phyloP scores from a whole-genome alignment of 2,329 filamentous ascomycete genomes.

The Clathrospora elynae region DNA sequence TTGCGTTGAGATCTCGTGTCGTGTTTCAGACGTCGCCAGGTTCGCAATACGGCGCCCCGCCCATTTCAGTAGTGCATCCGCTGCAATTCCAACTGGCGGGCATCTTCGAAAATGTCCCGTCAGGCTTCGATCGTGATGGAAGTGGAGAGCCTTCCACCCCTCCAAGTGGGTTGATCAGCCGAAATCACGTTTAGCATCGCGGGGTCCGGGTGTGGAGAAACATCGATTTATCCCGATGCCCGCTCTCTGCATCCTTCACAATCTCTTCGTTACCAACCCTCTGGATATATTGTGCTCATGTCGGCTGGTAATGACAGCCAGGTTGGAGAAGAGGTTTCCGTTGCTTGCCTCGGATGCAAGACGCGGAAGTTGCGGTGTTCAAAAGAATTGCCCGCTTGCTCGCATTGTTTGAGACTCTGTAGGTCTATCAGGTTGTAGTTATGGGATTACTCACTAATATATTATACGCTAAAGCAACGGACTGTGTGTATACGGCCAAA shows the following conservation, averaged over 20 bases:
- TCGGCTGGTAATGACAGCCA: slow-evolving; percentile 32
- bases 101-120: background rate
- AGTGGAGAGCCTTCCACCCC: slow-evolving; percentile 2
- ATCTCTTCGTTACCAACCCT: slow-evolving; percentile 23
- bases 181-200: slow-evolving; percentile 26
- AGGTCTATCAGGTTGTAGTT: slow-evolving; percentile 12
- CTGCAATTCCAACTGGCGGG: too few relatives aligned
- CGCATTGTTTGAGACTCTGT: slow-evolving; percentile 43
- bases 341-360: slow-evolving; percentile 41
- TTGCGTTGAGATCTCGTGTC: too few relatives aligned
- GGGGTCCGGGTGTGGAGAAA: slow-evolving; percentile 30
- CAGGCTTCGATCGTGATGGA: background rate
- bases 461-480: slow-evolving; percentile 25
- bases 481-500: slow-evolving; percentile 40
- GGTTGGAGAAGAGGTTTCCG: slow-evolving; percentile 29
- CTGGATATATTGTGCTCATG: slow-evolving; percentile 35
- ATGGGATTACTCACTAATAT: slow-evolving; percentile 14
- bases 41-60: too few relatives aligned
- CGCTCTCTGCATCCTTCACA: slow-evolving; percentile 30
- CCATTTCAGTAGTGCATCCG: too few relatives aligned
- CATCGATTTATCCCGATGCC: slow-evolving; percentile 34
- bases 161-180: slow-evolving; percentile 20
- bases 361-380: slow-evolving; percentile 42
- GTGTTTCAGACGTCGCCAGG: too few relatives aligned
- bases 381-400: slow-evolving; percentile 39